Percentiles rank a stretch among this genome's conserved stretches.
phyloP scores from a whole-genome alignment of 108 stramenopile genomes.

The Nitzschia palea region DNA sequence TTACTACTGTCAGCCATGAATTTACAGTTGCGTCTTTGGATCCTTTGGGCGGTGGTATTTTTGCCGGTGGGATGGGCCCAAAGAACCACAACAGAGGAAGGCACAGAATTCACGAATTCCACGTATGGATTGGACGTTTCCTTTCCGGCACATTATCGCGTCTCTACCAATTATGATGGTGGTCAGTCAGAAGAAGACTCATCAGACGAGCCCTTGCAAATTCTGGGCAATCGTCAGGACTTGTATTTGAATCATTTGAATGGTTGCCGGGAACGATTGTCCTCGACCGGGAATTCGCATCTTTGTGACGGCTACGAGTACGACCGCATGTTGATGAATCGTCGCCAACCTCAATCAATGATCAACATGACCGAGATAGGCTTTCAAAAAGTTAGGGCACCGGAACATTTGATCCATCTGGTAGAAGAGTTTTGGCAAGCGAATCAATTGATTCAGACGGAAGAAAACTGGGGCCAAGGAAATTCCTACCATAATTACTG shows the following conservation, averaged over 20 bases:
- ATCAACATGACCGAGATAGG: constrained; percentile 42
- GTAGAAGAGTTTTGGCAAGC: constrained; percentile 49
- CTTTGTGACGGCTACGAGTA: constrained; percentile 53
- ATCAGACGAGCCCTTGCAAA: constrained; percentile 39
- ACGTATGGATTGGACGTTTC: constrained; percentile 55
- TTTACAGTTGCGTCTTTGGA: too few species aligned
- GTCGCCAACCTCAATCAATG: constrained; percentile 32
- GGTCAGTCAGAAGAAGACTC: constrained; percentile 13
- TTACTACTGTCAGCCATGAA: too few species aligned
- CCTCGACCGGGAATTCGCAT: constrained; percentile 1
- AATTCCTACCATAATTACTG: constrained; percentile 39
- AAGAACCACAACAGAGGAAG: too few species aligned
- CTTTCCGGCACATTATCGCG: constrained; percentile 45
- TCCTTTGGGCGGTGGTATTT: too few species aligned
- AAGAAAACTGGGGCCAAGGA: constrained; percentile 54
- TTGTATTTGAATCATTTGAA: constrained; percentile 40
- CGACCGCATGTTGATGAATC: constrained; percentile 55
- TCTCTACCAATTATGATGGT: constrained; percentile 48
- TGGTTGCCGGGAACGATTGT: constrained; percentile 35
- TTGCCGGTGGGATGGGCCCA: too few species aligned
- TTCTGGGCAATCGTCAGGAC: constrained; percentile 43
- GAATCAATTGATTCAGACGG: constrained; percentile 33
- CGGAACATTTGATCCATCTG: constrained; percentile 33
- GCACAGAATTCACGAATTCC: too few species aligned
- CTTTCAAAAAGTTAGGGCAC: constrained; percentile 53